Evolutionary conservation across 352 stramenopile genomes (phyloP), one percentile per base, ranked within the genome.

Genomic region (Pilasporangium apinafurcum): DNA sequence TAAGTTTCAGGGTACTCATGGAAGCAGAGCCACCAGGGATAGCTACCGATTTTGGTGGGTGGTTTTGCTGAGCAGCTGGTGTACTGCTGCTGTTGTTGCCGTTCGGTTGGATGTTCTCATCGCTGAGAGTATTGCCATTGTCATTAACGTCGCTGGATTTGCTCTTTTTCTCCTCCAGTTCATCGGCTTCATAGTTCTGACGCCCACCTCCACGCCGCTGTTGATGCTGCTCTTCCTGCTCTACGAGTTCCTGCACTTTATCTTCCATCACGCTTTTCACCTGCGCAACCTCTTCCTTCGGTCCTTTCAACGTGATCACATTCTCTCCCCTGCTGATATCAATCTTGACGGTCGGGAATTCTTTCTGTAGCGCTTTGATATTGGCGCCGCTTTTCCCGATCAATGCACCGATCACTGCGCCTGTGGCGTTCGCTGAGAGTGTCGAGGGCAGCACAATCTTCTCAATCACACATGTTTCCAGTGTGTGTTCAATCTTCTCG

Each of bases 321-420:
- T 62, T 64, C n/a, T 64, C 51, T 4, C 65, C 54, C 22, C 70
- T 69, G 37, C 63, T 51, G 51, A 88, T 84, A 43, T 88, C 76
- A 44, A 88, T 79, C 48, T 65, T 64, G 6, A 85, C 72, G 17
- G 63, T 52, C 0, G 66, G 51, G 48, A 82, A 86, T 37, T 83
- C 56, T 29, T 73, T 74, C 46, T 88, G 79, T 33, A 91, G 41
- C 12, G 66, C 68, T 30, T 62, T 59, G 40, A 91, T 91, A 42
- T 91, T 86, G 16, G 73, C 74, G 9, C 79, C 79, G 31, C 68
- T 84, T 61, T 88, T 91, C 41, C 79, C 79, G 37, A 91, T 91
- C 17, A 91, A 36, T 35, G 75, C 74, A 17, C 79, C 79, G 18
- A 87, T 41, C 47, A 90, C 72, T n/a, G 60, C 69, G 35, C 53